Conservation (phyloP, 306 rosid genomes). For the Glycine soja region DNA sequence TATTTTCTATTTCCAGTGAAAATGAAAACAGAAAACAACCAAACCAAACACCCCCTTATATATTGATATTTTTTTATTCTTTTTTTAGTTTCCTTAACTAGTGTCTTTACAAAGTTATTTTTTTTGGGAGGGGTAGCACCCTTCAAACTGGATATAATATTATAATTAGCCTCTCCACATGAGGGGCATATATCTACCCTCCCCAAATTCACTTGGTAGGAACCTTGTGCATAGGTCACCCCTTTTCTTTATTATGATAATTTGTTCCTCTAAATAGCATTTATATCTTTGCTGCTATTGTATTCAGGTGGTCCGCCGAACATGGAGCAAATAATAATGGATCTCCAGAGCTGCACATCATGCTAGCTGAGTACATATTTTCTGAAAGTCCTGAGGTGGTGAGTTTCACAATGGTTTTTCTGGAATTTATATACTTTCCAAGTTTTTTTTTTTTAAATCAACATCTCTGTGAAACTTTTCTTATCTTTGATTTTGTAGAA, state of each 20-base stretch:
- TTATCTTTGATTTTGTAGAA: conserved; percentile 13
- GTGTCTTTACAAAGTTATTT: too few relatives aligned
- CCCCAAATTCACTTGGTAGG: not conserved
- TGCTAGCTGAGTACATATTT: conserved; percentile 90
- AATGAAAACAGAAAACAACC: too few relatives aligned
- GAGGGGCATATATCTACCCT: not conserved
- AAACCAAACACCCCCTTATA: too few relatives aligned
- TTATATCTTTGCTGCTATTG: conserved; percentile 14
- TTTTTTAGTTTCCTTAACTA: too few relatives aligned
- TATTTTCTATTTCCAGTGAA: too few relatives aligned
- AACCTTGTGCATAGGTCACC: not conserved
- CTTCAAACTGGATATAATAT: too few relatives aligned
- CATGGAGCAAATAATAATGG: conserved; percentile 74
- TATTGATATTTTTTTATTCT: too few relatives aligned
- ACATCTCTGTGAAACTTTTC: not conserved
- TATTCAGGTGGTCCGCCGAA: conserved; percentile 89
- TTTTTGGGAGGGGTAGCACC: too few relatives aligned
- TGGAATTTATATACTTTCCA: too few relatives aligned
- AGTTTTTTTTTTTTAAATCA: too few relatives aligned
- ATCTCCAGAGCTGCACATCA: conserved; percentile 82
- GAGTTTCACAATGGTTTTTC: not conserved
- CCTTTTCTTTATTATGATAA: not conserved
- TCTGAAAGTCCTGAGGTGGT: conserved; percentile 47
- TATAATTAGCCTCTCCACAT: not conserved
- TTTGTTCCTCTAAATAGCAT: conserved; percentile 18